Conservation (phyloP, 805 yeast genomes). For the Blastobotrys robertii region DNA sequence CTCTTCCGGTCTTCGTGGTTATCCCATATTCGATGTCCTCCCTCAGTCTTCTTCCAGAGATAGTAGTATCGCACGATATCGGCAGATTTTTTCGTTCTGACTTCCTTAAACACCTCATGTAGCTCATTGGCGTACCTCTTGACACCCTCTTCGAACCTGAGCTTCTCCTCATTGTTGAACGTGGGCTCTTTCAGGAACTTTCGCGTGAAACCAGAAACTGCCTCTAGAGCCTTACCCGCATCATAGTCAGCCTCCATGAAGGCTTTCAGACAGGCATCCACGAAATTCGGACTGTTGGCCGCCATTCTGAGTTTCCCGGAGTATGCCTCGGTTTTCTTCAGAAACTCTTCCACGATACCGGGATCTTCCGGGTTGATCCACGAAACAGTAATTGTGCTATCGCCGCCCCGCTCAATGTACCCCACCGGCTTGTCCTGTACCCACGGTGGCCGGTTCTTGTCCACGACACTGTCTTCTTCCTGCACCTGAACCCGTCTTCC, state of each 20-base stretch:
- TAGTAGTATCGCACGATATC: conserved; percentile 83
- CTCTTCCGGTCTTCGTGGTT: conserved; percentile 55
- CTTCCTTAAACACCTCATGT: conserved; percentile 59
- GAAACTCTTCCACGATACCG: conserved; percentile 39
- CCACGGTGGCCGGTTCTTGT: conserved; percentile 58
- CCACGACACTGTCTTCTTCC: conserved; percentile 7
- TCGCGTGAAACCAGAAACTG: conserved; percentile 43
- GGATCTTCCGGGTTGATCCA: conserved; percentile 41
- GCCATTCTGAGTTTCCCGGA: conserved; percentile 48
- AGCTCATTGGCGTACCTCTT: conserved; percentile 67
- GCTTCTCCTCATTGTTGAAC: conserved; percentile 51
- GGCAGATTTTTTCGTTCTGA: conserved; percentile 62
- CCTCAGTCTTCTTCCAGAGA: conserved; percentile 79
- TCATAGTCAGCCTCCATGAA: conserved; percentile 47
- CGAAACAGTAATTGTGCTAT: conserved; percentile 46
- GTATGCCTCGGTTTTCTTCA: conserved; percentile 43
- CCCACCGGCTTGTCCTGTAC: conserved; percentile 71
- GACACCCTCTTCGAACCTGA: conserved; percentile 67
- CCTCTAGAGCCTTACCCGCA: conserved; percentile 36
- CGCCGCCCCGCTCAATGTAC: conserved; percentile 75
- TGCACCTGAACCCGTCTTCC: conserved; percentile 14
- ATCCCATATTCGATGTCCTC: conserved; percentile 76
- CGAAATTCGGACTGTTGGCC: conserved; percentile 67
- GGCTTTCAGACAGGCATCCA: conserved; percentile 58
- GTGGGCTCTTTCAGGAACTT: conserved; percentile 67